Evolutionary conservation across 768 basidiomycete species (phyloP).

Genomic region (Psilocybe sp.): DNA sequence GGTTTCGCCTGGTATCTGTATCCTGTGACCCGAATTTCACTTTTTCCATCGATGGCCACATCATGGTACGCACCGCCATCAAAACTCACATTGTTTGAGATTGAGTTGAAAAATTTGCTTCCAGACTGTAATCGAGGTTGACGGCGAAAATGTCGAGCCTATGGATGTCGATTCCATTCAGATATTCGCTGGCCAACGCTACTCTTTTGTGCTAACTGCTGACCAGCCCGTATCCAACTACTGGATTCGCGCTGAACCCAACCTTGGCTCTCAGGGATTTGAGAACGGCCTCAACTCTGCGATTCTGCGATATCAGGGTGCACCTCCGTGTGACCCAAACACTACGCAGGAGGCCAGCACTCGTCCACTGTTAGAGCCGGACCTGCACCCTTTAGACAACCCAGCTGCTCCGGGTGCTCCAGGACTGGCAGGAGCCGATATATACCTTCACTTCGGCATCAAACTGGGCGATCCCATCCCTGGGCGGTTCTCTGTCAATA

Average conservation of each 20-base stretch:
- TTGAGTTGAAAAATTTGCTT: background rate
- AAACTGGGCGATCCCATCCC: conserved; percentile 6
- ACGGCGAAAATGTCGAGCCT: conserved; percentile 38
- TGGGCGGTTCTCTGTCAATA: conserved; percentile 28
- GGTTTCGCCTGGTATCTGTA: conserved; percentile 43
- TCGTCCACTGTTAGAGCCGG: conserved; percentile 17
- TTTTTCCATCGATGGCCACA: conserved; percentile 45
- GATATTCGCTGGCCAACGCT: conserved; percentile 47
- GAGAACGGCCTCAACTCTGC: conserved; percentile 33
- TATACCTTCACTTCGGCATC: conserved; percentile 17
- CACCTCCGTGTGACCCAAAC: conserved; percentile 25
- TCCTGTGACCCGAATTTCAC: conserved; percentile 42
- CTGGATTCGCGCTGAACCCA: conserved; percentile 40
- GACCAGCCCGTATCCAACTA: conserved; percentile 33
- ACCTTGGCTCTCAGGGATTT: conserved; percentile 15
- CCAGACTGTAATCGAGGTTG: conserved; percentile 35
- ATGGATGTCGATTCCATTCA: conserved; percentile 35
- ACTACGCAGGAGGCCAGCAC: conserved; percentile 4
- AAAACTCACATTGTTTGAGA: no score
- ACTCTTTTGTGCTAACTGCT: conserved; percentile 40
- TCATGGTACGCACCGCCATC: conserved; percentile 19
- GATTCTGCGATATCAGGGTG: conserved; percentile 41
- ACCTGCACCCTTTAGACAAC: conserved; percentile 18
- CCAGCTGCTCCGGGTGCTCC: conserved; percentile 20
- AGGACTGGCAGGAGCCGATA: conserved; percentile 16